Base-by-base conservation (phyloP, 176 grass and related monocot species). In the Aegilops longissima region DNA sequence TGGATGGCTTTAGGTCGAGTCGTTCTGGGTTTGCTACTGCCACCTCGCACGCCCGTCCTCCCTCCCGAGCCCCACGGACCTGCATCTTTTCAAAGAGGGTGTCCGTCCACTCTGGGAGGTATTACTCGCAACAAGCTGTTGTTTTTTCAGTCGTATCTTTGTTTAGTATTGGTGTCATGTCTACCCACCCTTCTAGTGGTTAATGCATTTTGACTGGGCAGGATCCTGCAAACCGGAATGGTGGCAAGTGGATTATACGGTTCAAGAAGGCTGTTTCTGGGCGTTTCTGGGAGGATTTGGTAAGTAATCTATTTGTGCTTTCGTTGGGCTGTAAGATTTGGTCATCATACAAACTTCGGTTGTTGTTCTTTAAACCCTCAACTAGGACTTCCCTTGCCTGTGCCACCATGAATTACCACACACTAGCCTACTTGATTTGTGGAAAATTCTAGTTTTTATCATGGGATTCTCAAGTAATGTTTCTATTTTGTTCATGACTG, bases 251-350 rank as follows among this genome's bases (percentile, higher is more conserved):
- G 97, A 99, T 96, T 74, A 91, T 99, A 86, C 83, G 94, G 54
- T 97, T 97, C 88, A 99, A 96, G 82, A 99, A 99, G 84, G 81
- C 83, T 61, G 88, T 99, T 89, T 99, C 97, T 86, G 97, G 82
- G 54, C 97, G 97, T 77, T 99, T 97, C 85, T 99, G 97, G 97
- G 97, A 99, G 84, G 97, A 99, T 84, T 86, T 96, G 90, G 97
- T 99, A 89, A 88, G 77, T 81, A 72, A 82, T 86, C 1, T n/a
- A 12, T 72, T 54, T 39, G 25, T 85, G 47, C 45, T 80, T 13
- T 87, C n/a, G 25, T 56, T 66, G 14, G 13, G 29, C 73, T 61
- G 0, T 74, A 76, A 34, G 29, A 16, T 20, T 77, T 14, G 73
- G 79, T 86, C 61, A 84, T 87, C 63, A 21, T 64, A 76, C 38